These are phyloP conservation scores for Thermochaetoides dissita DNA, from an alignment of 2,329 filamentous ascomycete species.

Conservation along the genomic window DNA sequence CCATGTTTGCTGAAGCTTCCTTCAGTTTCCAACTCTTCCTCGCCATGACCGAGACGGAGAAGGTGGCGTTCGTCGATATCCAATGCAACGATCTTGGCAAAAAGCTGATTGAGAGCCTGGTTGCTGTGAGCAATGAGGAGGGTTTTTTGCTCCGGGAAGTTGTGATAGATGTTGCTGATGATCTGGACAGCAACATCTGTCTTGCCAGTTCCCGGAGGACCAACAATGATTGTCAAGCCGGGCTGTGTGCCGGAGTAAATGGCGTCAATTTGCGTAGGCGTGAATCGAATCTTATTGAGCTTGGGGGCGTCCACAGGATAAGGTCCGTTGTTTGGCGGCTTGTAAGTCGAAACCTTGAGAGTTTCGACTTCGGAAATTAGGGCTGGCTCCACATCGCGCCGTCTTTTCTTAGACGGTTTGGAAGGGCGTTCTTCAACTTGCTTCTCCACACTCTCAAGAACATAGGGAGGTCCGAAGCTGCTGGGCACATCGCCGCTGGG, in stretches of 20 bases:
- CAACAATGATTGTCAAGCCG: slow-evolving; percentile 83
- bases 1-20: slow-evolving; percentile 87
- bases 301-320: slow-evolving; percentile 77
- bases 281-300: slow-evolving; percentile 74
- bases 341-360: slow-evolving; percentile 78
- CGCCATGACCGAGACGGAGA: slow-evolving; percentile 81
- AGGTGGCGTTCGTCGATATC: slow-evolving; percentile 94
- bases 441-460: slow-evolving; percentile 55
- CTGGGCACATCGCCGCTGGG: slow-evolving; percentile 55
- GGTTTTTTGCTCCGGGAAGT: slow-evolving; percentile 85
- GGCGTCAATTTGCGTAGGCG: slow-evolving; percentile 78
- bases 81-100: slow-evolving; percentile 91
- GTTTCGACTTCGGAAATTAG: slow-evolving; percentile 50
- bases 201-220: slow-evolving; percentile 92
- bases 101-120: slow-evolving; percentile 91
- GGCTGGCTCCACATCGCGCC: slow-evolving; percentile 59
- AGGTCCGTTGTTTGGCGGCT: slow-evolving; percentile 73
- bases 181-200: slow-evolving; percentile 98
- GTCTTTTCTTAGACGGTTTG: slow-evolving; percentile 71
- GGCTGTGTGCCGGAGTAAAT: slow-evolving; percentile 90
- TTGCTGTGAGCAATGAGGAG: slow-evolving; percentile 93
- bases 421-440: slow-evolving; percentile 31
- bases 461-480: slow-evolving; percentile 76
- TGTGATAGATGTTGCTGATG: slow-evolving; percentile 97
- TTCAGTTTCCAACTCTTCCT: slow-evolving; percentile 81